Evolutionary conservation across 257 asterid species (phyloP), one percentile per base, ranked within the genome.

Genomic region (Nyctanthes arbortristis): DNA sequence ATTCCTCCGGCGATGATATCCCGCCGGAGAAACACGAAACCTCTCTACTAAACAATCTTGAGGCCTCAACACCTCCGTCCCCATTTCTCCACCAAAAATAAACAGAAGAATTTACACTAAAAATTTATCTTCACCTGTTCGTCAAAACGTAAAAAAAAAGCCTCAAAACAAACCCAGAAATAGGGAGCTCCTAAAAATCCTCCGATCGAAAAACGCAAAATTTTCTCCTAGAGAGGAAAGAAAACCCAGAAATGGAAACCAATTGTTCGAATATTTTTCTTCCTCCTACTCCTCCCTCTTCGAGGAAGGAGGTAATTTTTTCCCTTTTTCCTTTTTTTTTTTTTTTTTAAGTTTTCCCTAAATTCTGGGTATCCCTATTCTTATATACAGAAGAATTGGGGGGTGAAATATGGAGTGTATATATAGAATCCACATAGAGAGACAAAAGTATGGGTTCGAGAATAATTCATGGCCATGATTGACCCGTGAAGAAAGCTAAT

Each of bases 21-120:
- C 24, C 40, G 6, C 40, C n/a, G 12, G n/a, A 12, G 24, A 33
- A 31, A 30, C 10, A n/a, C 40, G 47, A 60, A 73, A 76, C 60
- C 77, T 68, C 16, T 66, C 78, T 3, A 27, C 22, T 58, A 78
- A 74, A 43, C 68, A 68, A 77, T 82, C 80, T 32, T 77, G 87
- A 22, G 83, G 85, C 61, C 70, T 45, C 81, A 82, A 71, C 31
- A 82, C 75, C 70, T 82, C 85, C 45, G 85, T 79, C 16, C 84
- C 87, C 87, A 82, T 82, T 25, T 61, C 29, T 11, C 65, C 55
- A 33, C 29, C 28, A 22, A 22, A 40, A 8, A 8, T 3, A 32
- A 32, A 32, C 1, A 32, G 3, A 0, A 32, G 35, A 1, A 32
- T 2, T 32, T 32, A 32, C 35, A 32, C 35, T 32, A 32, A 32